phyloP scores from a whole-genome alignment of 1,284 basidiomycete genomes.

The Cryptococcus sp. region DNA sequence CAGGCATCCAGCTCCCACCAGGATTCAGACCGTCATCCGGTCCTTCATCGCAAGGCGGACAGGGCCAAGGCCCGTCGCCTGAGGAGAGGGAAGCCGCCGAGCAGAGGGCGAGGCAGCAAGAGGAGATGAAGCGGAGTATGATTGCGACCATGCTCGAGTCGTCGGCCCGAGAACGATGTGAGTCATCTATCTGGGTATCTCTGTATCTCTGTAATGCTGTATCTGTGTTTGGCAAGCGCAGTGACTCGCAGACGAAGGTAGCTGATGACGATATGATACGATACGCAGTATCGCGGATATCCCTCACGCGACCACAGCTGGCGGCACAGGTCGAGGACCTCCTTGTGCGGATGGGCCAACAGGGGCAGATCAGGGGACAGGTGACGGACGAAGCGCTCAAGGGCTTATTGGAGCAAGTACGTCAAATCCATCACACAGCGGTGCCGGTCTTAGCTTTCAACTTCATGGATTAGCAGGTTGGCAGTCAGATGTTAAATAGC shows the following conservation, averaged over 20 bases:
- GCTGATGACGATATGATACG: slow-evolving; percentile 6
- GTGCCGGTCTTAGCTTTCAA: no score
- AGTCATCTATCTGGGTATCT: slow-evolving; percentile 47
- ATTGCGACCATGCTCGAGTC: slow-evolving; percentile 85
- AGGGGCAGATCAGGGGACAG: slow-evolving; percentile 82
- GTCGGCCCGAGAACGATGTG: slow-evolving; percentile 86
- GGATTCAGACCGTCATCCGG: slow-evolving; percentile 40
- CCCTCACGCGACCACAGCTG: slow-evolving; percentile 85
- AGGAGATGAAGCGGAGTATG: slow-evolving; percentile 69
- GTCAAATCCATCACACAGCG: slow-evolving; percentile 1
- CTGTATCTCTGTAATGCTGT: not conserved
- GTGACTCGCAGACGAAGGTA: not conserved
- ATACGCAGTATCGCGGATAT: slow-evolving; percentile 77
- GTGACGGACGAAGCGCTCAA: slow-evolving; percentile 89
- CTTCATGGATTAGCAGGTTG: not conserved
- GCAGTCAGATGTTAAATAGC: not conserved
- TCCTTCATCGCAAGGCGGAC: slow-evolving; percentile 20
- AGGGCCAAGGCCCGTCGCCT: slow-evolving; percentile 22
- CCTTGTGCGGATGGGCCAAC: slow-evolving; percentile 85
- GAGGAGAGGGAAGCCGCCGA: slow-evolving; percentile 41
- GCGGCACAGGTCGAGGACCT: slow-evolving; percentile 83
- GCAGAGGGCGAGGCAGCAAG: slow-evolving; percentile 51
- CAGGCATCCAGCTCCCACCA: slow-evolving; percentile 47
- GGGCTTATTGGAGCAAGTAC: slow-evolving; percentile 86
- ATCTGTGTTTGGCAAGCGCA: not conserved